phyloP scores from a whole-genome alignment of 176 grass and related monocot genomes.

The Elaeis guineensis region DNA sequence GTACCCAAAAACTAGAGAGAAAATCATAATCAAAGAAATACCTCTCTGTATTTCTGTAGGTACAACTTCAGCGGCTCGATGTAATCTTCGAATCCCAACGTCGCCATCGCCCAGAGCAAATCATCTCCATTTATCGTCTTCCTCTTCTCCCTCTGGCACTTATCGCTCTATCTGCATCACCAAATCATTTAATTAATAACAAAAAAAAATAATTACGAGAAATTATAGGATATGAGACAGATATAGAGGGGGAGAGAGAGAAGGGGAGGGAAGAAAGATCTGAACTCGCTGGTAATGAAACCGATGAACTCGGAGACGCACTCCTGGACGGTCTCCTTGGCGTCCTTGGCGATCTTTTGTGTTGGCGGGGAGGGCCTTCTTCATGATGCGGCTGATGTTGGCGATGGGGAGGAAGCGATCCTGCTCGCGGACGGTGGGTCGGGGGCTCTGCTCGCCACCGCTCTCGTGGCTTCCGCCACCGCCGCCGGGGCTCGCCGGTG shows the following conservation, averaged over 20 bases:
- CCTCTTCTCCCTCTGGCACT: conserved; percentile 96
- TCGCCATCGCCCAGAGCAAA: conserved; percentile 92
- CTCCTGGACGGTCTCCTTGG: conserved; percentile 97
- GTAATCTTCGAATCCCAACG: conserved; percentile 94
- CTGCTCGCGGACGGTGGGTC: conserved; percentile 64
- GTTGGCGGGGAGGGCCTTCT: conserved; percentile 97
- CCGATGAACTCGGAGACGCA: conserved; percentile 99
- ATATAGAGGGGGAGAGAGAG: neutral
- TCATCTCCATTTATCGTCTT: conserved; percentile 98
- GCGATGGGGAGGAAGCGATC: conserved; percentile 97
- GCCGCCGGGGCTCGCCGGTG: conserved; percentile 37
- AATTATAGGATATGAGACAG: too few species aligned
- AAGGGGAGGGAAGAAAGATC: neutral
- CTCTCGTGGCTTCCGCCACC: conserved; percentile 38
- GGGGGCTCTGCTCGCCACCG: conserved; percentile 38
- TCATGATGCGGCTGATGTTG: conserved; percentile 99
- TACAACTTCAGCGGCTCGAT: conserved; percentile 90
- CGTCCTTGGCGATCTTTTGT: conserved; percentile 99
- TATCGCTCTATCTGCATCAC: conserved; percentile 68
- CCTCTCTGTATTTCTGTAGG: conserved; percentile 93
- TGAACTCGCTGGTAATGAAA: conserved; percentile 95
- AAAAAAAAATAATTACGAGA: conserved; percentile 11
- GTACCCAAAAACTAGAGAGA: too few species aligned
- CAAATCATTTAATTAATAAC: neutral
- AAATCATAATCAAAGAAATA: conserved; percentile 15